Percentiles rank a stretch among this genome's conserved stretches.
phyloP scores from a whole-genome alignment of 2,329 filamentous ascomycete species.

The Orbilia brochopaga region DNA sequence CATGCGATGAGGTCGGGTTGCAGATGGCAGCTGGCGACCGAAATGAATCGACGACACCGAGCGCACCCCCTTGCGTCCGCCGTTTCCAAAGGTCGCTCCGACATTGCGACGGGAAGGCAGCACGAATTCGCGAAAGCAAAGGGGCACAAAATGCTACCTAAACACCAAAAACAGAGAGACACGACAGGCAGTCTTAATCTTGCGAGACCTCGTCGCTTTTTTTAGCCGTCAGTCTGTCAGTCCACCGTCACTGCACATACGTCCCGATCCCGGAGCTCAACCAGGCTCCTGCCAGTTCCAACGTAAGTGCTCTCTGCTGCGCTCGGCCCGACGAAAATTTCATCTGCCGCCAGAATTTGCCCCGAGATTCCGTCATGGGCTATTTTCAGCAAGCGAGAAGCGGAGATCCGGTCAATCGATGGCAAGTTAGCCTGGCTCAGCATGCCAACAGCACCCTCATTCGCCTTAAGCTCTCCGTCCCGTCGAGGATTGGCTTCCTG shows the following conservation, averaged over 20 bases:
- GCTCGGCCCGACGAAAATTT: conserved; percentile 21
- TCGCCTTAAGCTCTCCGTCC: too few species aligned
- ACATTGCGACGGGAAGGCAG: conserved; percentile 27
- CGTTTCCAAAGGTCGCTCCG: conserved; percentile 18
- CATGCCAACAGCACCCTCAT: neutral
- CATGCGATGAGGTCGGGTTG: conserved; percentile 10
- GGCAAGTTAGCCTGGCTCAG: too few species aligned
- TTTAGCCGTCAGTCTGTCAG: conserved; percentile 7
- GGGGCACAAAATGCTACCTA: conserved; percentile 20
- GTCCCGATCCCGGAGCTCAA: conserved; percentile 20
- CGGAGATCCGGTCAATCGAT: conserved; percentile 36
- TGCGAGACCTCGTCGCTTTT: neutral
- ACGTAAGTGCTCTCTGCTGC: neutral
- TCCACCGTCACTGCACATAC: conserved; percentile 6
- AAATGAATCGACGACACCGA: conserved; percentile 5
- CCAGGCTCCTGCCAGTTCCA: conserved; percentile 42
- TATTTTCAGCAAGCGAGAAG: conserved; percentile 51
- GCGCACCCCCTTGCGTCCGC: conserved; percentile 4
- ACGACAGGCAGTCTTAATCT: too few species aligned
- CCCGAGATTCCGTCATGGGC: conserved; percentile 32
- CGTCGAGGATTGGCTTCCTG: too few species aligned
- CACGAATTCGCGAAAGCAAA: neutral
- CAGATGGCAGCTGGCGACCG: neutral
- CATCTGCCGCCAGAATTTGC: conserved; percentile 17
- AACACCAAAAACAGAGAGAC: conserved; percentile 23